These are phyloP conservation scores for Globisporangium acanthophoron DNA, from an alignment of 352 stramenopile species.

Conservation along the genomic window DNA sequence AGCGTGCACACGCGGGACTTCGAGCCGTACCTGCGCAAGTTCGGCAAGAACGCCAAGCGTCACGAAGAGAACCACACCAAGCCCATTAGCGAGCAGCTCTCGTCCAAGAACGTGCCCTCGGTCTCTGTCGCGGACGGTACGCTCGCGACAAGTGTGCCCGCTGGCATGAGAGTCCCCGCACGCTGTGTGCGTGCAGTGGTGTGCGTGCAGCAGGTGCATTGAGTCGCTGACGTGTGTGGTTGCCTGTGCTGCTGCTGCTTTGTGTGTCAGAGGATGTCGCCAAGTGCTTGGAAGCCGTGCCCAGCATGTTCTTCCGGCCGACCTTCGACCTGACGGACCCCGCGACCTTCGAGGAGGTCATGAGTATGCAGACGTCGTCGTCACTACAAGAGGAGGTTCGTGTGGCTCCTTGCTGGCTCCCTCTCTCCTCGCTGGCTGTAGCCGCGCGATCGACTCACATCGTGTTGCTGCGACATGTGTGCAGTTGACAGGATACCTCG, in stretches of 20 bases:
- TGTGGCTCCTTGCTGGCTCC: not conserved
- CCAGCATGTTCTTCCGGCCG: conserved; percentile 75
- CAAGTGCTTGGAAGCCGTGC: conserved; percentile 70
- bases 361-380: conserved; percentile 50
- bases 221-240: not conserved
- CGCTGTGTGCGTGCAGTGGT: not conserved
- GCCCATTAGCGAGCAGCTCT: conserved; percentile 76
- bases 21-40: conserved; percentile 69
- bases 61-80: conserved; percentile 78
- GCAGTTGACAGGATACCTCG: conserved; percentile 72
- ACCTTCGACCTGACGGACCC: conserved; percentile 76
- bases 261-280: conserved; percentile 60
- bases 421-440: no score
- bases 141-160: not conserved
- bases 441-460: not conserved
- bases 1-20: conserved; percentile 64
- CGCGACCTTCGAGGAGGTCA: conserved; percentile 73
- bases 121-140: conserved; percentile 72
- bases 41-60: conserved; percentile 50
- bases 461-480: not conserved
- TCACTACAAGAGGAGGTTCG: conserved; percentile 66
- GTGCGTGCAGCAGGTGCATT: not conserved
- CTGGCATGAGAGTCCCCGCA: no score
- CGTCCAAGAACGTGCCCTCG: conserved; percentile 76
- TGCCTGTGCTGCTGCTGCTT: not conserved